phyloP scores from a whole-genome alignment of 371 early-diverging fungal species.

The Funneliformis caledonium region DNA sequence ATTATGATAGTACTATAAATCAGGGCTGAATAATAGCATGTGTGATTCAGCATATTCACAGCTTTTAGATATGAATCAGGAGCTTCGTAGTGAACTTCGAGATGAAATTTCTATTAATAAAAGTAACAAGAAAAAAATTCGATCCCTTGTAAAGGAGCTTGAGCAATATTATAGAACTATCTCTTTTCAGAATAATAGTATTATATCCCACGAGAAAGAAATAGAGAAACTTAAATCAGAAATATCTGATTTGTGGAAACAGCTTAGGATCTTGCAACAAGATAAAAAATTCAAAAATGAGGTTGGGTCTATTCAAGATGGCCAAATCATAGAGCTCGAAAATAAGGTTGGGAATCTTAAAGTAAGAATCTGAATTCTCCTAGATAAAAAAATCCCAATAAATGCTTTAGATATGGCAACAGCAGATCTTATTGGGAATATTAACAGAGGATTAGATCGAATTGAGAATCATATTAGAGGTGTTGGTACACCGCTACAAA shows the following conservation, averaged over 20 bases:
- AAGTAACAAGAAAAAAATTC: conserved; percentile 14
- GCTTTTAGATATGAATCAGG: background rate
- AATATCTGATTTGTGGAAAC: background rate
- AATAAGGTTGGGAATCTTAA: no score
- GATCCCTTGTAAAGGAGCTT: background rate
- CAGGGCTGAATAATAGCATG: no score
- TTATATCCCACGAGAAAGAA: background rate
- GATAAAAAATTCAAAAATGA: no score
- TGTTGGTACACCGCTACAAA: conserved; percentile 17
- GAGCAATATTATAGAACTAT: conserved; percentile 11
- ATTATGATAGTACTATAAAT: background rate
- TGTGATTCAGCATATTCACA: conserved; percentile 11
- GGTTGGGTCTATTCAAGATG: no score
- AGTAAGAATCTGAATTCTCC: no score
- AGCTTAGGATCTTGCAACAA: no score
- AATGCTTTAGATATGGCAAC: background rate
- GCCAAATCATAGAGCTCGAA: no score
- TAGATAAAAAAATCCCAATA: no score
- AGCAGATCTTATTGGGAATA: background rate
- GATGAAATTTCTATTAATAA: conserved; percentile 8
- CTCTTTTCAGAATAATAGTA: background rate
- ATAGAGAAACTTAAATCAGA: conserved; percentile 6
- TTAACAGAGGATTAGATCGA: conserved; percentile 22
- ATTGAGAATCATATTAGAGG: conserved; percentile 24
- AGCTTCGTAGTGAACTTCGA: background rate